These are phyloP conservation scores for Leucosporidium yakuticum DNA, from an alignment of 768 basidiomycete genomes.

Conservation along the genomic window DNA sequence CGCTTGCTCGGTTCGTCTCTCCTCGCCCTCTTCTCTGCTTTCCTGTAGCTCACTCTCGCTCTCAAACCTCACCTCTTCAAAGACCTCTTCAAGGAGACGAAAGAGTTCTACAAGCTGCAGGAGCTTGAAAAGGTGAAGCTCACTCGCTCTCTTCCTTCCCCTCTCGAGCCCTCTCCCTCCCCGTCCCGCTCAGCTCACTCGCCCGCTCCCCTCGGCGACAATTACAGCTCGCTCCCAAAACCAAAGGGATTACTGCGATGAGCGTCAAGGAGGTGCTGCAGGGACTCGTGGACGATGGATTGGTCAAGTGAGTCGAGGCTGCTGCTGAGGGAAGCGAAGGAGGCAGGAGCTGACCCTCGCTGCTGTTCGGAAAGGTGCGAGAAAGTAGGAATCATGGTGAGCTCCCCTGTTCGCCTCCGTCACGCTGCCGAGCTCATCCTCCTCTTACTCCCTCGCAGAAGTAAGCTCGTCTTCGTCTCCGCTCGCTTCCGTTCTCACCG, in stretches of 20 bases:
- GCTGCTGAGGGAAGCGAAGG: not conserved
- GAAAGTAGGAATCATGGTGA: conserved; percentile 1
- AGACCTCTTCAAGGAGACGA: conserved; percentile 2
- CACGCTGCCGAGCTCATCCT: no score
- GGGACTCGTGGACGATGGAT: not conserved
- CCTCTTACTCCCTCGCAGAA: no score
- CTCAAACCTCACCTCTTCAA: no score
- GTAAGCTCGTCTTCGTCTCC: no score
- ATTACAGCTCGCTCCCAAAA: not conserved
- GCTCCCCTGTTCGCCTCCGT: not conserved
- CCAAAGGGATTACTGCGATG: conserved; percentile 2
- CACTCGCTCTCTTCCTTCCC: no score
- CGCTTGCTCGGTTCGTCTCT: not conserved
- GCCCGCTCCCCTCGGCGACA: not conserved
- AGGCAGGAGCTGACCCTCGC: not conserved
- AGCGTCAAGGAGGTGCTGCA: conserved; percentile 3
- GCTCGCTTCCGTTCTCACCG: not conserved
- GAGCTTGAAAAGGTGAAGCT: conserved; percentile 3
- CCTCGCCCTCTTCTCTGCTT: no score
- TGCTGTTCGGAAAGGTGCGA: not conserved
- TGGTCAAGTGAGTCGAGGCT: not conserved
- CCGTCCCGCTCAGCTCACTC: not conserved
- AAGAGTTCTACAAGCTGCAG: conserved; percentile 4
- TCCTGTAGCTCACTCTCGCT: no score
- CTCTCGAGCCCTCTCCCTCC: not conserved